A percentile compares a stretch with the other conserved stretches of the same genome.
These are phyloP conservation scores for Nyctanthes arbortristis DNA, from an alignment of 257 asterid species.

Conservation along the genomic window DNA sequence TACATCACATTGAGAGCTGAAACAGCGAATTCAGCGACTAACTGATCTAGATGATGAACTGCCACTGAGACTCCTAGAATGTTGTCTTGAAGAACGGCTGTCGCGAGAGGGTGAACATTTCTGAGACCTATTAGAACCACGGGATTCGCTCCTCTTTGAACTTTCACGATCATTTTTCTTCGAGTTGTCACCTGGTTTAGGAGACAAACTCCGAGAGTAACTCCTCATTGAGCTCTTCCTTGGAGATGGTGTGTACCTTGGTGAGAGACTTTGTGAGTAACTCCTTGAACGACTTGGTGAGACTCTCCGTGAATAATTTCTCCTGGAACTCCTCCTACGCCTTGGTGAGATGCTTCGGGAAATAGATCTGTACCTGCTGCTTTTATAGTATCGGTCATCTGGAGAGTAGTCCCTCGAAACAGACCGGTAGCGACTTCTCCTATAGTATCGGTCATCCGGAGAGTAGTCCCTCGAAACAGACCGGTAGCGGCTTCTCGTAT, in stretches of 20 bases:
- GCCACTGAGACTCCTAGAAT: slow-evolving; percentile 47
- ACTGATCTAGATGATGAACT: slow-evolving; percentile 51
- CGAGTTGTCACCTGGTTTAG: slow-evolving; percentile 24
- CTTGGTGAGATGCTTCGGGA: slow-evolving; percentile 45
- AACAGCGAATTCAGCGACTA: slow-evolving; percentile 27
- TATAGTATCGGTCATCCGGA: background rate
- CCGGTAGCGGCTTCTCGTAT: slow-evolving; percentile 30
- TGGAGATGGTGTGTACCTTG: slow-evolving; percentile 28
- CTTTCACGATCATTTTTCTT: slow-evolving; percentile 25
- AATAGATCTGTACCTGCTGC: slow-evolving; percentile 12
- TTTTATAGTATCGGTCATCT: slow-evolving; percentile 13
- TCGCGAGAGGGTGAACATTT: slow-evolving; percentile 28
- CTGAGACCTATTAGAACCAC: background rate
- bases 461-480: slow-evolving; percentile 6
- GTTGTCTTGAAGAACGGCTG: slow-evolving; percentile 50
- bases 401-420: slow-evolving; percentile 8
- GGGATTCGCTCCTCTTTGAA: background rate
- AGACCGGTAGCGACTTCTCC: slow-evolving; percentile 11
- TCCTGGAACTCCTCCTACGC: slow-evolving; percentile 24
- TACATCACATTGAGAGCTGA: slow-evolving; percentile 1
- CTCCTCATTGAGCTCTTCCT: slow-evolving; percentile 29
- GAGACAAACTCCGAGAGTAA: slow-evolving; percentile 29
- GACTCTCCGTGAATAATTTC: slow-evolving; percentile 42
- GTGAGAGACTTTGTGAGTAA: slow-evolving; percentile 38
- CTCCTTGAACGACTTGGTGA: slow-evolving; percentile 44